A percentile compares a stretch with the other conserved stretches of the same genome.
Conservation (phyloP, 441 rosid species). For the Populus hybrid region DNA sequence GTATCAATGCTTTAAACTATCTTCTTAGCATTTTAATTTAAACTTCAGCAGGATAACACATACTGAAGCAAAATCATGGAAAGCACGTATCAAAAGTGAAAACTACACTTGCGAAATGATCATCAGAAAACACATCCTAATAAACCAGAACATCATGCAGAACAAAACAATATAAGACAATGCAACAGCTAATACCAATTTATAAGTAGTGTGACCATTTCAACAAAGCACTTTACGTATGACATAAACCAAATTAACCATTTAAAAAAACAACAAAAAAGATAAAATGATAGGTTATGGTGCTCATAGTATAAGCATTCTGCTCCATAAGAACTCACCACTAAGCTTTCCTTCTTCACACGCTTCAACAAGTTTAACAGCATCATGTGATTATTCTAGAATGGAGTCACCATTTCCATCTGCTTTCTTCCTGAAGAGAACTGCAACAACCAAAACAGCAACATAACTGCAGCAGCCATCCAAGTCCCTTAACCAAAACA, state of each 20-base stretch:
- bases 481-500: slow-evolving; percentile 12
- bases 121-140: background rate
- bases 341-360: slow-evolving; percentile 29
- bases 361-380: slow-evolving; percentile 25
- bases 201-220: slow-evolving; percentile 19
- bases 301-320: slow-evolving; percentile 12
- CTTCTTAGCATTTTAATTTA: no score
- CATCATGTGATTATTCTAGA: slow-evolving; percentile 35
- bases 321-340: slow-evolving; percentile 20
- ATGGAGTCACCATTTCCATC: slow-evolving; percentile 29
- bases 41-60: no score
- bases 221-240: slow-evolving; percentile 32
- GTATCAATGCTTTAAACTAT: background rate
- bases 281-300: slow-evolving; percentile 19
- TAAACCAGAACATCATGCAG: background rate
- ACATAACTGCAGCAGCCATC: slow-evolving; percentile 11
- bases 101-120: background rate
- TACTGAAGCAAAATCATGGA: background rate
- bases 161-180: background rate
- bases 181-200: slow-evolving; percentile 12
- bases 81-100: background rate
- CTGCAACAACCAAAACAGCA: slow-evolving; percentile 10
- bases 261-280: slow-evolving; percentile 16
- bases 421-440: slow-evolving; percentile 14
- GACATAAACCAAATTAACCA: slow-evolving; percentile 25